Conservation (phyloP, 139 green algal genomes). For the Chlorella vulgaris region DNA sequence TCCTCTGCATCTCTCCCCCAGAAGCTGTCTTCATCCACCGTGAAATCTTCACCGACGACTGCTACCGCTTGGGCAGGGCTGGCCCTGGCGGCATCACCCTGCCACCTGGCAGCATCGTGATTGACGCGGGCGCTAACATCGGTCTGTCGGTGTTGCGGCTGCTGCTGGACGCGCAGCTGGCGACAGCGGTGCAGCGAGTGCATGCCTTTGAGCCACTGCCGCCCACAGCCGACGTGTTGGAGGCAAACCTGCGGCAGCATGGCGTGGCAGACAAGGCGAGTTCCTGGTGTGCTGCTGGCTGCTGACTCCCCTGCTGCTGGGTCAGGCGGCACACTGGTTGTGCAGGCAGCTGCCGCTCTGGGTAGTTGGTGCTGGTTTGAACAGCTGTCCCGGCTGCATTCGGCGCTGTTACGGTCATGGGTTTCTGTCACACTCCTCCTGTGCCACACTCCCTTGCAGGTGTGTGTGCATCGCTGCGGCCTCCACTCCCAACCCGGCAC, state of each 20-base stretch:
- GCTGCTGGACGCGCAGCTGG: slow-evolving; percentile 11
- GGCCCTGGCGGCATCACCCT: slow-evolving; percentile 33
- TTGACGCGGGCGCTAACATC: slow-evolving; percentile 51
- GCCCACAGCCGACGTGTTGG: slow-evolving; percentile 16
- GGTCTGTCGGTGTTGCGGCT: slow-evolving; percentile 41
- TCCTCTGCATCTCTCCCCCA: neutral
- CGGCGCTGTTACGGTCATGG: too few species aligned
- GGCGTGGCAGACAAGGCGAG: slow-evolving; percentile 5
- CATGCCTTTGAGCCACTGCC: slow-evolving; percentile 42
- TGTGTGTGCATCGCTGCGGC: slow-evolving; percentile 8
- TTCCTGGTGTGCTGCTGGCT: neutral
- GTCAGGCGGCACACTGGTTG: too few species aligned
- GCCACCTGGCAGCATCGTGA: slow-evolving; percentile 10
- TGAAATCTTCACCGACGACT: slow-evolving; percentile 26
- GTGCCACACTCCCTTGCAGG: slow-evolving; percentile 1
- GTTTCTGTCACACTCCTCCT: neutral
- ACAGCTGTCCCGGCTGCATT: too few species aligned
- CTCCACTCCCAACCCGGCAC: neutral
- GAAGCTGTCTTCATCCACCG: slow-evolving; percentile 24
- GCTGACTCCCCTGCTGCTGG: too few species aligned
- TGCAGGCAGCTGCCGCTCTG: too few species aligned
- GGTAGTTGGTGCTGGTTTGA: too few species aligned
- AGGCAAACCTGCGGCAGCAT: slow-evolving; percentile 32
- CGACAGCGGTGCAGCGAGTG: neutral
- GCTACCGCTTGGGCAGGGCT: slow-evolving; percentile 15